A percentile compares a stretch with the other conserved stretches of the same genome.
phyloP scores from a whole-genome alignment of 768 basidiomycete species.

The Pholiota conissans region DNA sequence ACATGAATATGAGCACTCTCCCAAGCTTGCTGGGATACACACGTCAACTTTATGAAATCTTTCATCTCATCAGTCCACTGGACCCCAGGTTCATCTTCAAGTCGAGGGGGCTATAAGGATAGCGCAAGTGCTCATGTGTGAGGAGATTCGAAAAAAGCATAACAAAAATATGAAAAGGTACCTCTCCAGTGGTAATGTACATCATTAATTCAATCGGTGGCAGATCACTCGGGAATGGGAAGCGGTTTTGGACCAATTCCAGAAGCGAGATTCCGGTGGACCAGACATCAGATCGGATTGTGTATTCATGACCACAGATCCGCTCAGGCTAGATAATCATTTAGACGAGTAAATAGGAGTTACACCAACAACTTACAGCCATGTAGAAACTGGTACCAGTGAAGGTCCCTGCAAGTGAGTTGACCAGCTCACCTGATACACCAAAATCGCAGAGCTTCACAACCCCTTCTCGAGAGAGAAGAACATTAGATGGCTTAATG shows the following conservation, averaged over 20 bases:
- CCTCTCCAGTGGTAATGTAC: slow-evolving; percentile 82
- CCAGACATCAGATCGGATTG: slow-evolving; percentile 97
- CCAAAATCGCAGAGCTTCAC: slow-evolving; percentile 97
- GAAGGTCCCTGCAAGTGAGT: slow-evolving; percentile 91
- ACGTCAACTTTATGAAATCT: slow-evolving; percentile 88
- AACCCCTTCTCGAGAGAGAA: slow-evolving; percentile 84
- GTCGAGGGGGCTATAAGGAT: slow-evolving; percentile 70
- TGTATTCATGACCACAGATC: slow-evolving; percentile 88
- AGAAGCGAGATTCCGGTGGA: slow-evolving; percentile 93
- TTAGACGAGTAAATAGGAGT: slow-evolving; percentile 10
- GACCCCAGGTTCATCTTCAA: slow-evolving; percentile 70
- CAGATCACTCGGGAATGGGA: slow-evolving; percentile 92
- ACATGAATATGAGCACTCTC: background rate
- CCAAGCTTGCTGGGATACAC: slow-evolving; percentile 28
- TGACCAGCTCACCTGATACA: slow-evolving; percentile 93
- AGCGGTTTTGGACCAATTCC: slow-evolving; percentile 91
- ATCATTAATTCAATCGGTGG: slow-evolving; percentile 94
- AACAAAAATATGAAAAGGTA: slow-evolving; percentile 28
- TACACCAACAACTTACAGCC: slow-evolving; percentile 71
- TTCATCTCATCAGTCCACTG: slow-evolving; percentile 87
- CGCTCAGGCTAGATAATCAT: slow-evolving; percentile 73
- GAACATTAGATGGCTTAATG: slow-evolving; percentile 92
- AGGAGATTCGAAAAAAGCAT: background rate
- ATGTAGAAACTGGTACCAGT: slow-evolving; percentile 98
- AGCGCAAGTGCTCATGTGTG: background rate